Conservation (phyloP, 1,139 yeast genomes). For the Hansenula lynferdii region DNA sequence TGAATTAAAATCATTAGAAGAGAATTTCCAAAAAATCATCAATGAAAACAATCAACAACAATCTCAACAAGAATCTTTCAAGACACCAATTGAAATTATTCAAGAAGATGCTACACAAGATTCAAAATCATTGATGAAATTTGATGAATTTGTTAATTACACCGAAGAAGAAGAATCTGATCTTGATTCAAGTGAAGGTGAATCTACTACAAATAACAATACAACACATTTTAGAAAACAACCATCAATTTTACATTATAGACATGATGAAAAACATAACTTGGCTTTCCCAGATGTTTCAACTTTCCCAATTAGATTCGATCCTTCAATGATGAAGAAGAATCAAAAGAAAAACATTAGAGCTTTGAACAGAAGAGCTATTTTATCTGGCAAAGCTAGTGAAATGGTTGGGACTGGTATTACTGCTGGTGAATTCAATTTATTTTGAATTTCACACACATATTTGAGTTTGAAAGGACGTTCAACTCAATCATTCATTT, state of each 20-base stretch:
- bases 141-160: constrained; percentile 15
- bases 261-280: constrained; percentile 41
- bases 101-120: constrained; percentile 1
- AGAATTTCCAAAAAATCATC: constrained; percentile 21
- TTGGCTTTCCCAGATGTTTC: constrained; percentile 31
- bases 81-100: not conserved
- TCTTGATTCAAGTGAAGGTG: constrained; percentile 15
- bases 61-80: not conserved
- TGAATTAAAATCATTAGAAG: constrained; percentile 22
- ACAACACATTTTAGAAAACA: constrained; percentile 25
- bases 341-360: constrained; percentile 9
- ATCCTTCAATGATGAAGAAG: constrained; percentile 24
- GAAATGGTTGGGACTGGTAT: constrained; percentile 51
- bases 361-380: constrained; percentile 39
- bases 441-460: constrained; percentile 19
- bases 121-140: constrained; percentile 1
- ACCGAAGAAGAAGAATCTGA: constrained; percentile 13
- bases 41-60: constrained; percentile 13
- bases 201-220: constrained; percentile 21
- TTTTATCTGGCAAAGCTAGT: constrained; percentile 44
- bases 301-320: constrained; percentile 23
- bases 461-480: not conserved
- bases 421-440: constrained; percentile 43
- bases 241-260: constrained; percentile 36
- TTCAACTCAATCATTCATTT: not conserved